A percentile compares a stretch with the other conserved stretches of the same genome.
Evolutionary conservation across 768 basidiomycete species (phyloP).

Genomic region (Suillus cothurnatus): DNA sequence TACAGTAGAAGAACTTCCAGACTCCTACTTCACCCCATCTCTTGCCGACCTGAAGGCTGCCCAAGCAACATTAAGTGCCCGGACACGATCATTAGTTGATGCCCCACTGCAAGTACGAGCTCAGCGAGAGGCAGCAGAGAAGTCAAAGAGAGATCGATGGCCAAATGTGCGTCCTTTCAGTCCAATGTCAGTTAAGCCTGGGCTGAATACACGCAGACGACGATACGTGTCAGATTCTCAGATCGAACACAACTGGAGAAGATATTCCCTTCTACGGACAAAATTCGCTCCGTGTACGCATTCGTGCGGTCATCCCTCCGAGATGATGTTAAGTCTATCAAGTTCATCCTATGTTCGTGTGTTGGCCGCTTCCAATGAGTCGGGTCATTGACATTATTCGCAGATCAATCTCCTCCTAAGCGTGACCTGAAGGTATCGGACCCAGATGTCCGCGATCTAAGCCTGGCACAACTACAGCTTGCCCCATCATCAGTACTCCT

Average conservation of each 20-base stretch:
- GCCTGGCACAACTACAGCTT: slow-evolving; percentile 68
- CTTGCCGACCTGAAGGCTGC: slow-evolving; percentile 68
- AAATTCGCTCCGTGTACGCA: slow-evolving; percentile 81
- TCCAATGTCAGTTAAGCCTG: background rate
- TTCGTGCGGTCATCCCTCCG: slow-evolving; percentile 74
- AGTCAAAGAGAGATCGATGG: slow-evolving; percentile 66
- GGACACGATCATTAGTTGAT: slow-evolving; percentile 62
- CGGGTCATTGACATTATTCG: background rate
- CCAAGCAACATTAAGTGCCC: slow-evolving; percentile 61
- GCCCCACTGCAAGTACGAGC: slow-evolving; percentile 72
- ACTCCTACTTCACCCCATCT: slow-evolving; percentile 75
- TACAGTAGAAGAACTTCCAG: slow-evolving; percentile 56
- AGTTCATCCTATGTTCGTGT: slow-evolving; percentile 81
- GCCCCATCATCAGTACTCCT: slow-evolving; percentile 81
- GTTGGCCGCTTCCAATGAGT: background rate
- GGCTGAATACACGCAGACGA: slow-evolving; percentile 54
- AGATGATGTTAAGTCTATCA: slow-evolving; percentile 76
- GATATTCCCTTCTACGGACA: slow-evolving; percentile 73
- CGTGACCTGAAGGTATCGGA: slow-evolving; percentile 85
- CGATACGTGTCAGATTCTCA: slow-evolving; percentile 77
- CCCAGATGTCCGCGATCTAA: slow-evolving; percentile 65
- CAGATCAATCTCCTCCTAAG: slow-evolving; percentile 82
- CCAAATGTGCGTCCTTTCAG: slow-evolving; percentile 52
- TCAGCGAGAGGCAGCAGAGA: slow-evolving; percentile 61
- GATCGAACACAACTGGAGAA: slow-evolving; percentile 84